Evolutionary conservation across 345 rosid genomes (phyloP), one percentile per base, ranked within the genome.

Genomic region (Pistacia integerrima): DNA sequence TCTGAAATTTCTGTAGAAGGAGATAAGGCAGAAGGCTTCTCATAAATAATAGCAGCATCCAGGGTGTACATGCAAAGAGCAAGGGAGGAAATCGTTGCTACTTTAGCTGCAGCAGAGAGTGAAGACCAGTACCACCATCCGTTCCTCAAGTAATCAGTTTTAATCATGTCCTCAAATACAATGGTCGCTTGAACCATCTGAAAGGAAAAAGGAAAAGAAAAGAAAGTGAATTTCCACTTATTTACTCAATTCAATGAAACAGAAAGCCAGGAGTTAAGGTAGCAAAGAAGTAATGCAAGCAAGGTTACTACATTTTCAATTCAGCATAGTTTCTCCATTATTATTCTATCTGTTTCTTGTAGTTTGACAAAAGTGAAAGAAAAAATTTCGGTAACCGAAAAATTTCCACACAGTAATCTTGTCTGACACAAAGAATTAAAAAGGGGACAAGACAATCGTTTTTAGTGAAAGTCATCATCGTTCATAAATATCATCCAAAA

Each of bases 91-190:
- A 81, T 8, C 2, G 84, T 84, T 0, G 84, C 78, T 38, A 80
- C 81, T 62, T 73, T 78, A n/a, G 80, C 79, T 5, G 82, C 82
- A 20, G 80, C 74, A 17, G 82, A 84, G 17, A 78, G 76, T 22
- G 86, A 73, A 30, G 86, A 84, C 84, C 86, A 81, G 25, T 77
- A 81, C 84, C 86, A 84, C 84, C 82, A 84, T 46, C 80, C 86
- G 64, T 80, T 81, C 44, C 73, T 69, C 68, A 84, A 72, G 76
- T 57, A 76, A 35, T 78, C 80, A 1, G 84, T 75, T 70, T 78
- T 81, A 20, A 84, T 84, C 86, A 80, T 75, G 74, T 78, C 59
- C 72, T 84, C 86, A 11, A 84, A 72, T 22, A 77, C 84, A 22
- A 84, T 59, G 30, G 80, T 78, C 1, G 84, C 86, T 73, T 80